A percentile compares a stretch with the other conserved stretches of the same genome.
Evolutionary conservation across 306 rosid genomes (phyloP).

Genomic region (Potentilla sterilis): DNA sequence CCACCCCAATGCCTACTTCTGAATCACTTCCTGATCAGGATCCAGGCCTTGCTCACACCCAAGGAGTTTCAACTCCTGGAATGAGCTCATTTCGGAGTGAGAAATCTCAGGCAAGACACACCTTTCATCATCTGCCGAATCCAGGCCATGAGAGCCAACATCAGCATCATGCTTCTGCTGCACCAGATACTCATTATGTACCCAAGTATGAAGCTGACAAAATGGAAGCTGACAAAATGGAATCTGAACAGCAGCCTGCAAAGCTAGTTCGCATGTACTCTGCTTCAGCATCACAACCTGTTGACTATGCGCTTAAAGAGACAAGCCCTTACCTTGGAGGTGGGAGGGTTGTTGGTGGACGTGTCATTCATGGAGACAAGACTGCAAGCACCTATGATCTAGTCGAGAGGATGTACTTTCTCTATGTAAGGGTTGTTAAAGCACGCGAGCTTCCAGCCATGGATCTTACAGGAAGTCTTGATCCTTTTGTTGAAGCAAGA

Average conservation of each 20-base stretch:
- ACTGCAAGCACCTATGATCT: slow-evolving; percentile 79
- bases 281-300: slow-evolving; percentile 58
- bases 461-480: slow-evolving; percentile 86
- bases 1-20: slow-evolving; percentile 32
- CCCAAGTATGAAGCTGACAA: slow-evolving; percentile 52
- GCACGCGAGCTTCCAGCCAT: slow-evolving; percentile 82
- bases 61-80: slow-evolving; percentile 17
- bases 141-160: slow-evolving; percentile 33
- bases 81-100: slow-evolving; percentile 23
- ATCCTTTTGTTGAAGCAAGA: slow-evolving; percentile 81
- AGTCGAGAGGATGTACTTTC: slow-evolving; percentile 82
- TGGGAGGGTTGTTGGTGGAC: slow-evolving; percentile 86
- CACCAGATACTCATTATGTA: slow-evolving; percentile 43
- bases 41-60: slow-evolving; percentile 32
- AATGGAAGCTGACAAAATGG: slow-evolving; percentile 62
- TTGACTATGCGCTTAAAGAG: slow-evolving; percentile 79
- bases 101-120: slow-evolving; percentile 46
- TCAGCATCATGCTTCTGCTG: slow-evolving; percentile 39
- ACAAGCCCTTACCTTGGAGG: slow-evolving; percentile 94
- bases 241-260: slow-evolving; percentile 44
- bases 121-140: slow-evolving; percentile 71
- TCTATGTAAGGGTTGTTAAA: slow-evolving; percentile 80
- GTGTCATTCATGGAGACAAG: slow-evolving; percentile 68
- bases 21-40: slow-evolving; percentile 35
- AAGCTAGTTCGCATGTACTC: slow-evolving; percentile 63